phyloP scores from a whole-genome alignment of 305 asterid genomes.

The Salvia sclarea region DNA sequence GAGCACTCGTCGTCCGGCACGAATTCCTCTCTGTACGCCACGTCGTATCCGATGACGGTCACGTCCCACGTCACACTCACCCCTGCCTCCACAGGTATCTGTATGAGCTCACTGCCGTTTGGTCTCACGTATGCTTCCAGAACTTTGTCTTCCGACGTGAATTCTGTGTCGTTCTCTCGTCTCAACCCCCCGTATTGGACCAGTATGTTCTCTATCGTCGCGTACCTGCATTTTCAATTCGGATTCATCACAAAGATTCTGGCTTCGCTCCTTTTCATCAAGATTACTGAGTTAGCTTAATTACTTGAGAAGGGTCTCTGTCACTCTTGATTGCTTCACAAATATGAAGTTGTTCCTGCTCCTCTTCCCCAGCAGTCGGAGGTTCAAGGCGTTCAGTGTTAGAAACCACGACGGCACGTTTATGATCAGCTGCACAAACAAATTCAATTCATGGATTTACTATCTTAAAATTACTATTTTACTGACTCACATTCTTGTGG shows the following conservation, averaged over 20 bases:
- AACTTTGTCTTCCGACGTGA: slow-evolving; percentile 73
- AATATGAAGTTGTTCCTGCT: slow-evolving; percentile 60
- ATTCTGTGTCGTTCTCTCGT: slow-evolving; percentile 65
- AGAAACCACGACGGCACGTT: slow-evolving; percentile 77
- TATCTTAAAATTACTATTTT: too few relatives aligned
- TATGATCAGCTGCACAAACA: slow-evolving; percentile 61
- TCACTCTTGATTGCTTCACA: slow-evolving; percentile 67
- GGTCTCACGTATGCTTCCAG: slow-evolving; percentile 55
- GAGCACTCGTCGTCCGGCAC: slow-evolving; percentile 87
- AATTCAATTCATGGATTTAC: not conserved
- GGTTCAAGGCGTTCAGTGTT: slow-evolving; percentile 62
- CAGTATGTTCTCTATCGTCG: slow-evolving; percentile 59
- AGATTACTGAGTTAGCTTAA: too few relatives aligned
- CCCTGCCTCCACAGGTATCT: slow-evolving; percentile 54
- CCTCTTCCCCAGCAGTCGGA: slow-evolving; percentile 55
- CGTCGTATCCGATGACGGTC: slow-evolving; percentile 70
- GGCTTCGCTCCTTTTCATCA: too few relatives aligned
- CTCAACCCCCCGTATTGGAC: slow-evolving; percentile 68
- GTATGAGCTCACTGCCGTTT: slow-evolving; percentile 43
- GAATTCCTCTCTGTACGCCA: slow-evolving; percentile 73
- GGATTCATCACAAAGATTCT: too few relatives aligned
- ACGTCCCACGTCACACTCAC: slow-evolving; percentile 74
- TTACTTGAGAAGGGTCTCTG: slow-evolving; percentile 77
- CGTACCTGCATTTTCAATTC: slow-evolving; percentile 46
- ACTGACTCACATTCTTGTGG: slow-evolving; percentile 65